These are phyloP conservation scores for Leptomonas pyrrhocoris DNA, from an alignment of 208 protist genomes.

Conservation along the genomic window DNA sequence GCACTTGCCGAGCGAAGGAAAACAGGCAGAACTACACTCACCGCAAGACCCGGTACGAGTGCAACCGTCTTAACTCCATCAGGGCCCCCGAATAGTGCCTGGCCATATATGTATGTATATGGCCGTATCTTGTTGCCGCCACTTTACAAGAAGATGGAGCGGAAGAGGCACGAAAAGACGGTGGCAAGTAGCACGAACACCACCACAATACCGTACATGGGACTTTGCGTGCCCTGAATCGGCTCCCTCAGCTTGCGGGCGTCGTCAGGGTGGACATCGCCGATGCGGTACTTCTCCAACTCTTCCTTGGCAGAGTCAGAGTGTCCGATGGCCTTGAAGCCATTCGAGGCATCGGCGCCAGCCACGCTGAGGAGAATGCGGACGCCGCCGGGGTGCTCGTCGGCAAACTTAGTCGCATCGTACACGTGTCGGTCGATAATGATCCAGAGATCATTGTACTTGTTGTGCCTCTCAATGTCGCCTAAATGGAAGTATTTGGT, in stretches of 20 bases:
- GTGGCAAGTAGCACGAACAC: conserved; percentile 41
- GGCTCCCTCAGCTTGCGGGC: conserved; percentile 28
- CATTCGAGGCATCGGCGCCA: conserved; percentile 75
- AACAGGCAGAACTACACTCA: background rate
- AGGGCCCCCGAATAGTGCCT: background rate
- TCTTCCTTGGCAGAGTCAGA: conserved; percentile 63
- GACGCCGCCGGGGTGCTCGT: conserved; percentile 82
- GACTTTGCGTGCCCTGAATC: conserved; percentile 31
- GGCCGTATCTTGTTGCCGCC: background rate
- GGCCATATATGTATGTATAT: background rate
- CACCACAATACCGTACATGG: conserved; percentile 26
- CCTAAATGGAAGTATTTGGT: conserved; percentile 45
- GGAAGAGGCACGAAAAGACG: conserved; percentile 40
- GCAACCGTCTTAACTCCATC: background rate
- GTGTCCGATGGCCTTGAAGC: conserved; percentile 85
- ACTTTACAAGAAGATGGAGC: conserved; percentile 18
- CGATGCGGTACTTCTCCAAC: conserved; percentile 80
- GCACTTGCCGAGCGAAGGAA: background rate
- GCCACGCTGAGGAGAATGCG: conserved; percentile 76
- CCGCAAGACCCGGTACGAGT: background rate
- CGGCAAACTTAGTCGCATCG: conserved; percentile 78
- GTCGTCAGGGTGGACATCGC: conserved; percentile 63
- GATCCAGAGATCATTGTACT: conserved; percentile 75
- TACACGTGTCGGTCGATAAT: conserved; percentile 83
- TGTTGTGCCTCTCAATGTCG: conserved; percentile 70